Base-by-base conservation (phyloP, 2,329 filamentous ascomycete species). In the Xylariaceae sp. region DNA sequence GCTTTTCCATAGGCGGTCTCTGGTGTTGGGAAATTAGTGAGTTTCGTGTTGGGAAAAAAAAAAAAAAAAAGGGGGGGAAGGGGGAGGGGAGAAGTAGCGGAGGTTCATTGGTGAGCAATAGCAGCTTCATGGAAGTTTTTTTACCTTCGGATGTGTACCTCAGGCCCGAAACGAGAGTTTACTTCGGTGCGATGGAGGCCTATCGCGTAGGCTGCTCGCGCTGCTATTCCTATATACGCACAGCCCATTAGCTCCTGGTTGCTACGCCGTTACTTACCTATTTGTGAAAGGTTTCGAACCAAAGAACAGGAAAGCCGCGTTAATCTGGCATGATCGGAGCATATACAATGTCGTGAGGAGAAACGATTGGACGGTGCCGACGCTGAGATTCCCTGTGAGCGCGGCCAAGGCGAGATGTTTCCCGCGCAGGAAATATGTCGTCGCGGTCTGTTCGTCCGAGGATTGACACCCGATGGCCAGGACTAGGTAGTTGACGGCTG, bases 291-390 rank as follows among this genome's bases (percentile, higher is more conserved):
- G n/a, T n/a, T 14, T 8, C 60, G 34, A 41, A 66, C 65, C 82
- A 16, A 83, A 83, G 66, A 82, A 80, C 2, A 84, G 66, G 44
- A 82, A 84, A 0, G 79, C 79, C 1, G 79, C 79, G 53, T 82
- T 84, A 65, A 83, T 82, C 64, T 83, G 81, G 49, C 80, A 83
- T 3, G 81, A 77, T 24, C 78, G 78, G 3, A 83, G 78, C 78
- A 83, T 82, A 69, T 82, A 83, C 6, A 83, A 61, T 0, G 80
- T 82, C 31, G 83, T 73, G 12, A 84, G 74, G 0, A 78, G 71
- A 34, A 83, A 83, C 0, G 75, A 77, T 58, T 83, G 80, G 0
- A 83, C 78, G 0, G 79, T 82, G 6, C 74, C 76, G 3, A 82
- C 75, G 36, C 79, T 77, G 21, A 83, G 68, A 53, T 79, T 79